A percentile compares a stretch with the other conserved stretches of the same genome.
Evolutionary conservation across 257 asterid genomes (phyloP).

Genomic region (Solanum virginianum): DNA sequence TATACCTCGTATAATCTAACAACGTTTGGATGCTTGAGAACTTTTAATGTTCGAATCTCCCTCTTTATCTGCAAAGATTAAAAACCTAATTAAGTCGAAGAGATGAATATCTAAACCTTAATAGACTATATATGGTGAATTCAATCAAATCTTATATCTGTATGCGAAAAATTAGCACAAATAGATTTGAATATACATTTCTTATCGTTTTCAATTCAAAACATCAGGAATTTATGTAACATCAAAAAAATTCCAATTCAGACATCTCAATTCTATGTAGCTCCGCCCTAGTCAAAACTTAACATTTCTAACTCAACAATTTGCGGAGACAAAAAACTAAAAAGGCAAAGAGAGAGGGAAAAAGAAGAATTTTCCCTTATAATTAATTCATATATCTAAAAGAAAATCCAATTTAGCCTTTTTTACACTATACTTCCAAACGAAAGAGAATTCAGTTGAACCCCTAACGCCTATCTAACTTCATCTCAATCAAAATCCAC

Average conservation of each 20-base stretch:
- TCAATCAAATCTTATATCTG: not conserved
- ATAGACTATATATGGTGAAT: not conserved
- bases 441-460: not conserved
- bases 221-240: not conserved
- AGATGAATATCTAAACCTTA: not conserved
- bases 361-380: not conserved
- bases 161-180: not conserved
- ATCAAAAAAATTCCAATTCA: not conserved
- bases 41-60: constrained; percentile 84
- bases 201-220: too few species aligned
- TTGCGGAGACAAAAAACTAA: not conserved
- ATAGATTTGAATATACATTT: not conserved
- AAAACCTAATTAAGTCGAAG: not conserved
- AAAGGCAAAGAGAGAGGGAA: not conserved
- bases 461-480: not conserved
- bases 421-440: not conserved
- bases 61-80: constrained; percentile 59
- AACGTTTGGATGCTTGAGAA: constrained; percentile 90
- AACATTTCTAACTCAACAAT: accelerated
- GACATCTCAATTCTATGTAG: not conserved
- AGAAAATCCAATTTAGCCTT: not conserved
- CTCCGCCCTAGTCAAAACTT: not conserved
- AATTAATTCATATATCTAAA: not conserved
- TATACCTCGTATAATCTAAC: constrained; percentile 81
- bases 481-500: not conserved